These are phyloP conservation scores for Cladosporium sp. DNA, from an alignment of 2,329 filamentous ascomycete species.

Conservation along the genomic window DNA sequence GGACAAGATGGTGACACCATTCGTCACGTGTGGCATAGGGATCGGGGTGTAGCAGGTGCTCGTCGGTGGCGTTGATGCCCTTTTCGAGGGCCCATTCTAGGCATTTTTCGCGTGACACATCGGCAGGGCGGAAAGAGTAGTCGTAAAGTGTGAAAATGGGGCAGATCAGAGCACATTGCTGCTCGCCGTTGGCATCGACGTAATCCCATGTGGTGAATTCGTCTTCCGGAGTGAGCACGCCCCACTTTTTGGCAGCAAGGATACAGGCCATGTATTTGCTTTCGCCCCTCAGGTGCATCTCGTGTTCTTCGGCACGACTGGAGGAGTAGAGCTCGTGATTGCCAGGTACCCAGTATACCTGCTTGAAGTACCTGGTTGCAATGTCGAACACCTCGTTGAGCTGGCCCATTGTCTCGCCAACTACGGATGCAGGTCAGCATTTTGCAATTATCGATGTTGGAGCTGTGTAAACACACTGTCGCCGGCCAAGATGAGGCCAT, in stretches of 20 bases:
- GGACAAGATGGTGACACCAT: slow-evolving; percentile 47
- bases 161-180: slow-evolving; percentile 51
- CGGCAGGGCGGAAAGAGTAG: slow-evolving; percentile 56
- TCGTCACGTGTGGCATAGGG: slow-evolving; percentile 46
- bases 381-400: slow-evolving; percentile 42
- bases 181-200: slow-evolving; percentile 41
- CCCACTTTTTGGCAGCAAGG: slow-evolving; percentile 52
- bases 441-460: slow-evolving; percentile 24
- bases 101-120: slow-evolving; percentile 51
- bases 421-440: slow-evolving; percentile 33
- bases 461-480: slow-evolving; percentile 36
- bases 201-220: slow-evolving; percentile 52
- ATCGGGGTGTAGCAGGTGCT: slow-evolving; percentile 47
- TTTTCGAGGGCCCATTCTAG: slow-evolving; percentile 48
- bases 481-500: slow-evolving; percentile 49
- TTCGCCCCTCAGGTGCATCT: slow-evolving; percentile 47
- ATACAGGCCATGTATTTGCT: slow-evolving; percentile 58
- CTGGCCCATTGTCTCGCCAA: slow-evolving; percentile 36
- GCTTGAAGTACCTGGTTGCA: slow-evolving; percentile 44
- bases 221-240: slow-evolving; percentile 59
- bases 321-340: slow-evolving; percentile 61
- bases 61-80: slow-evolving; percentile 48
- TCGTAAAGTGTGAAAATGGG: slow-evolving; percentile 62
- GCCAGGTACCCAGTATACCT: slow-evolving; percentile 58
- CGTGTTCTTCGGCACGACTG: slow-evolving; percentile 39